Evolutionary conservation across 164 flowering plant genomes (phyloP).

Genomic region (Magnolia sinica): DNA sequence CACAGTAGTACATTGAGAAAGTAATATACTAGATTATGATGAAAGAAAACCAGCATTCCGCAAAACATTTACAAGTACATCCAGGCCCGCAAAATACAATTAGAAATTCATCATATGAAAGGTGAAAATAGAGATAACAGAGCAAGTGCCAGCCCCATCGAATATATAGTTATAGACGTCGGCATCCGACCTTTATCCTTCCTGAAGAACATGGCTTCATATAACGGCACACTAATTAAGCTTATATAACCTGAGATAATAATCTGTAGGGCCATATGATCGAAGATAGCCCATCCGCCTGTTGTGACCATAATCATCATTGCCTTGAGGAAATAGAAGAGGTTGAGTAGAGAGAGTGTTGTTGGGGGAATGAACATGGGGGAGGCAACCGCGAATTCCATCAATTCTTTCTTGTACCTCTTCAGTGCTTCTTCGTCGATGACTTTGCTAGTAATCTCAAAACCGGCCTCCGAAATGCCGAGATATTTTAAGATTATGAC

Average conservation of each 20-base stretch:
- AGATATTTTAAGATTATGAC: slow-evolving; percentile 28
- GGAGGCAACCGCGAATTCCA: slow-evolving; percentile 43
- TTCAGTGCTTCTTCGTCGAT: slow-evolving; percentile 33
- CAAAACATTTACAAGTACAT: too few species aligned
- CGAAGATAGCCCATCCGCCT: slow-evolving; percentile 3
- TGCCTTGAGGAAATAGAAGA: slow-evolving; percentile 14
- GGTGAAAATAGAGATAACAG: slow-evolving; percentile 14
- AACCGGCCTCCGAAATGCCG: slow-evolving; percentile 38
- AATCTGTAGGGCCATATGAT: slow-evolving; percentile 20
- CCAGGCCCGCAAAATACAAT: too few species aligned
- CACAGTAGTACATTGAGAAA: too few species aligned
- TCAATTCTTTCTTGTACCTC: slow-evolving; percentile 44
- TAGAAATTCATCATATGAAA: slow-evolving; percentile 8
- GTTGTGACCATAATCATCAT: neutral
- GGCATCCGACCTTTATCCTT: slow-evolving; percentile 33
- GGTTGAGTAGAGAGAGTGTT: slow-evolving; percentile 36
- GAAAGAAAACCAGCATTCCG: too few species aligned
- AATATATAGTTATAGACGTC: slow-evolving; percentile 15
- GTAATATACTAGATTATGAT: too few species aligned
- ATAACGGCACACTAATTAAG: slow-evolving; percentile 23
- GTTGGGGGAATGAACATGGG: slow-evolving; percentile 36
- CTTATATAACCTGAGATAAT: slow-evolving; percentile 23
- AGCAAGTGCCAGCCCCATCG: slow-evolving; percentile 9
- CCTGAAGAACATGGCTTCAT: slow-evolving; percentile 27
- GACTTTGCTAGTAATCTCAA: slow-evolving; percentile 39